Conservation (phyloP, 2,329 filamentous ascomycete species). For the Diatrype stigma region DNA sequence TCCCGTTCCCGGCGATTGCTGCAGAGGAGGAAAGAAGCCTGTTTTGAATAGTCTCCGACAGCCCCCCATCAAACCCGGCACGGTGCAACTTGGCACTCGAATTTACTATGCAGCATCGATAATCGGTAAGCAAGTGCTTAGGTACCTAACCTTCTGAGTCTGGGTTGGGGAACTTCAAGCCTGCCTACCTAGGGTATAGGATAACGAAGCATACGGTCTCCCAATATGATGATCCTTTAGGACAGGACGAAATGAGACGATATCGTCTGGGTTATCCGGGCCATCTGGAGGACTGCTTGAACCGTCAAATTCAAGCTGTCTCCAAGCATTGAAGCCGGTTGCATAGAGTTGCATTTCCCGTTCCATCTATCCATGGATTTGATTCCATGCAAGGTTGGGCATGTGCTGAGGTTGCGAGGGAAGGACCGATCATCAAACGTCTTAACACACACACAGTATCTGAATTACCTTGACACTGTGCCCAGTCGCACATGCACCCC, state of each 20-base stretch:
- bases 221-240: conserved; percentile 33
- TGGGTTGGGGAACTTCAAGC: conserved; percentile 1
- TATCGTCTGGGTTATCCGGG: conserved; percentile 39
- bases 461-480: no score
- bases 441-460: no score
- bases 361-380: background rate
- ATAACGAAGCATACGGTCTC: conserved; percentile 20
- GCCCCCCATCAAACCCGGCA: conserved; percentile 25
- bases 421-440: no score
- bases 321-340: conserved; percentile 56
- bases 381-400: background rate
- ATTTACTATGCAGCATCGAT: conserved; percentile 10
- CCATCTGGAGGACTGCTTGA: conserved; percentile 22
- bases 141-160: background rate
- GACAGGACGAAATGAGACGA: conserved; percentile 39
- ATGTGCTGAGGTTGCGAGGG: no score
- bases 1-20: conserved; percentile 32
- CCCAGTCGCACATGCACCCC: no score
- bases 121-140: conserved; percentile 3
- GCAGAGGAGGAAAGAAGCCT: conserved; percentile 19
- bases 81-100: conserved; percentile 19
- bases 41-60: conserved; percentile 14
- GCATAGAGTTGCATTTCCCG: conserved; percentile 47
- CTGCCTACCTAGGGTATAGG: conserved; percentile 48
- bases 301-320: conserved; percentile 42